Conservation (phyloP, 768 basidiomycete species). For the Paxillus rubicundulus region DNA sequence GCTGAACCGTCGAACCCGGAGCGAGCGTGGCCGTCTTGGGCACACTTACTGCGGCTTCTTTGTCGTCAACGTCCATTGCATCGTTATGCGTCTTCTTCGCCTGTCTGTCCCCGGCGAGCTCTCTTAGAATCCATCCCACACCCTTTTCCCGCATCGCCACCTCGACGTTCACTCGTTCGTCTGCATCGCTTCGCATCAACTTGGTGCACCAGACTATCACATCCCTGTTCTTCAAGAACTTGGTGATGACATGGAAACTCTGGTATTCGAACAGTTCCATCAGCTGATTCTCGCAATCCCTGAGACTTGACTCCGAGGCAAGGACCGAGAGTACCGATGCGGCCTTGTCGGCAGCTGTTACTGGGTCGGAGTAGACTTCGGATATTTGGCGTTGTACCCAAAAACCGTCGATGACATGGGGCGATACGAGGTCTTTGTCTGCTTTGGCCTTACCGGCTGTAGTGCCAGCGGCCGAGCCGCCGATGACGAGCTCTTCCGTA, state of each 20-base stretch:
- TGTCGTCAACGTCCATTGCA: conserved; percentile 79
- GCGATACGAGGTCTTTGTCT: conserved; percentile 80
- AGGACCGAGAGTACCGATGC: conserved; percentile 80
- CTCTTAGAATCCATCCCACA: conserved; percentile 91
- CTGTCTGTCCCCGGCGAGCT: conserved; percentile 79
- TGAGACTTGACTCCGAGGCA: conserved; percentile 79
- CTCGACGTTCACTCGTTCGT: conserved; percentile 89
- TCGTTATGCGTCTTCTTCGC: conserved; percentile 49
- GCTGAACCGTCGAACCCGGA: conserved; percentile 84
- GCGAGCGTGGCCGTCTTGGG: conserved; percentile 85
- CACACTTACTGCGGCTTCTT: conserved; percentile 42
- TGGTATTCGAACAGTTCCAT: conserved; percentile 97
- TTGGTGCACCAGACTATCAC: conserved; percentile 98
- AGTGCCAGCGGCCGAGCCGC: conserved; percentile 55
- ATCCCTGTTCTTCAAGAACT: conserved; percentile 93
- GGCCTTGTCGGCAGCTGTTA: conserved; percentile 92
- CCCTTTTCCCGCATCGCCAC: conserved; percentile 98
- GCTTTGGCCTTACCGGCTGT: conserved; percentile 47
- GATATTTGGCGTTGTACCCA: conserved; percentile 97
- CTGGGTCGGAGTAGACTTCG: conserved; percentile 89
- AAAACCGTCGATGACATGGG: conserved; percentile 93
- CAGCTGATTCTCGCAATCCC: conserved; percentile 93
- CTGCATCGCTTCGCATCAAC: conserved; percentile 82
- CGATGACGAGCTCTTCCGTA: conserved; percentile 77
- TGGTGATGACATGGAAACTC: conserved; percentile 85